Conservation (phyloP, 2,329 filamentous ascomycete species). For the Trichoderma simmonsii region DNA sequence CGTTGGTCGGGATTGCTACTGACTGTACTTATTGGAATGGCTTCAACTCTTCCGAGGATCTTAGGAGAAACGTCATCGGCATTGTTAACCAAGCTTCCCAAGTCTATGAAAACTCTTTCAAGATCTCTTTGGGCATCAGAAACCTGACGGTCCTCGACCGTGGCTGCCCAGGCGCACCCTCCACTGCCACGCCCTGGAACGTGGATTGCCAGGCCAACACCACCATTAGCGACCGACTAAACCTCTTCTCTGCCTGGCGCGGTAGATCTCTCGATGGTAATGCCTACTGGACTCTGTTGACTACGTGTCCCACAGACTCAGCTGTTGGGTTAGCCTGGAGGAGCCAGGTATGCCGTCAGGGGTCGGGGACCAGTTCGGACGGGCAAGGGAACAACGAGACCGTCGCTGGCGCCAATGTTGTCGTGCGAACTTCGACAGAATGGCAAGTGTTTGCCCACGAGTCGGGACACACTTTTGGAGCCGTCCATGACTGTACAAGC, state of each 20-base stretch:
- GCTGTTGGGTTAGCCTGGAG: conserved; percentile 93
- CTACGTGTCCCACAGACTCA: conserved; percentile 73
- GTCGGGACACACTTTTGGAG: conserved; percentile 89
- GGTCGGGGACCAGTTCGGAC: conserved; percentile 51
- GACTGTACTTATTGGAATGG: conserved; percentile 82
- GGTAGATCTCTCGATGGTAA: conserved; percentile 73
- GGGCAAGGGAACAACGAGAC: conserved; percentile 60
- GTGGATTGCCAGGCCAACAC: conserved; percentile 61
- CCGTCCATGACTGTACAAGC: conserved; percentile 84
- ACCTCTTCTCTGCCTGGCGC: conserved; percentile 86
- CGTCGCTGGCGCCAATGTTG: conserved; percentile 83
- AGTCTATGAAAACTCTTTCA: conserved; percentile 87
- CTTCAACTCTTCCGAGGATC: conserved; percentile 62
- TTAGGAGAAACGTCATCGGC: conserved; percentile 72
- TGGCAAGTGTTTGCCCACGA: conserved; percentile 98
- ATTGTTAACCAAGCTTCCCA: conserved; percentile 84
- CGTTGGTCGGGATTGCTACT: conserved; percentile 84
- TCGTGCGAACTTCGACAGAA: conserved; percentile 76
- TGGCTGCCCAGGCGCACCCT: conserved; percentile 68
- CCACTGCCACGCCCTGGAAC: conserved; percentile 77
- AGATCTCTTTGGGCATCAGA: conserved; percentile 85
- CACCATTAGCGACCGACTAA: conserved; percentile 74
- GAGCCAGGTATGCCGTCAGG: conserved; percentile 73
- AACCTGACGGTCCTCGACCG: conserved; percentile 76
- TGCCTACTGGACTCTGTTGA: conserved; percentile 90